These are phyloP conservation scores for Aspergillus viridinutans DNA, from an alignment of 2,329 filamentous ascomycete genomes.

Conservation along the genomic window DNA sequence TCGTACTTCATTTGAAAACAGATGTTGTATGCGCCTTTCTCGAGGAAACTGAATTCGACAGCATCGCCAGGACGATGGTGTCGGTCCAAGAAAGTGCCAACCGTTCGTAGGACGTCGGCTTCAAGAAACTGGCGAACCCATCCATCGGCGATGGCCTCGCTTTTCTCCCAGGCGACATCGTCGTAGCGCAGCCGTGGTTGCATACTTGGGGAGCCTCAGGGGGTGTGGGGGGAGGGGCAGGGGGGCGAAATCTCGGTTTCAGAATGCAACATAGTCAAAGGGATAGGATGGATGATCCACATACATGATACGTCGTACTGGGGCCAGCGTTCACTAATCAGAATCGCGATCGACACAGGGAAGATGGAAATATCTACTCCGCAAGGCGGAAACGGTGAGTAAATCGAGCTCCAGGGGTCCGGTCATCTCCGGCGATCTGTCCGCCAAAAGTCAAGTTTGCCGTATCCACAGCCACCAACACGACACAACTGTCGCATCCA, in stretches of 20 bases:
- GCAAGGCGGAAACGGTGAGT: too few species aligned
- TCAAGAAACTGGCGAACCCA: slow-evolving; percentile 4
- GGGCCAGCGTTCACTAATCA: too few species aligned
- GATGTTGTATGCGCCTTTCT: background rate
- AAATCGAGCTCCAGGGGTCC: too few species aligned
- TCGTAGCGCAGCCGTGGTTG: background rate
- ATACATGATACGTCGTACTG: too few species aligned
- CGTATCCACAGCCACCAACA: background rate
- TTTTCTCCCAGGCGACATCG: slow-evolving; percentile 8
- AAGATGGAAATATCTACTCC: too few species aligned
- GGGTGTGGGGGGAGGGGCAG: too few species aligned
- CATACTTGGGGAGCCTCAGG: background rate
- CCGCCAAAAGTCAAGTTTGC: background rate
- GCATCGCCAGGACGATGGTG: background rate
- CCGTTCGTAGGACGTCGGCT: background rate
- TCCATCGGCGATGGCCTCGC: slow-evolving; percentile 1
- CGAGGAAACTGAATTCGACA: too few species aligned
- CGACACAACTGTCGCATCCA: background rate
- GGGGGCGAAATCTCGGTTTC: background rate
- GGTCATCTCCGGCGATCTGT: background rate
- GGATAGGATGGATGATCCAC: background rate
- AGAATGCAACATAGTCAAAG: background rate
- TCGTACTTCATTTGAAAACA: background rate
- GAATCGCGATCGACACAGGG: too few species aligned
- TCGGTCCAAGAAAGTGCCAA: background rate